These are phyloP conservation scores for Penicillium manginii DNA, from an alignment of 495 filamentous ascomycete species.

Conservation along the genomic window DNA sequence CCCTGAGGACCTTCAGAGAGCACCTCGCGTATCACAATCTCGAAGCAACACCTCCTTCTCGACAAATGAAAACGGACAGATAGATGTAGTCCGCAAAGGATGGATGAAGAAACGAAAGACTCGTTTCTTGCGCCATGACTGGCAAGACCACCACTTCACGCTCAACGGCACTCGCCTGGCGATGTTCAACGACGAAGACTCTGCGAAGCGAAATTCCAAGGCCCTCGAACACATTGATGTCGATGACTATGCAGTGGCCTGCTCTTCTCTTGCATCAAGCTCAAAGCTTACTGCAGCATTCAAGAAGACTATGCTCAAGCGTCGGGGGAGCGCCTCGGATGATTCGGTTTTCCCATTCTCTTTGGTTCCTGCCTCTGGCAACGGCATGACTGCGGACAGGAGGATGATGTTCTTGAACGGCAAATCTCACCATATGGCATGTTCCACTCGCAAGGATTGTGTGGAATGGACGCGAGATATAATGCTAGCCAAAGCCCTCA, in stretches of 20 bases:
- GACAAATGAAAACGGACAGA: background rate
- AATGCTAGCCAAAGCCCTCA: constrained; percentile 91
- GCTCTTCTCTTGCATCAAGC: constrained; percentile 70
- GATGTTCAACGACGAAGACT: constrained; percentile 72
- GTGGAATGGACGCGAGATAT: constrained; percentile 99
- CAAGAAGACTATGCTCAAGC: constrained; percentile 77
- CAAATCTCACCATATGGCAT: constrained; percentile 95
- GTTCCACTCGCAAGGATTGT: constrained; percentile 81
- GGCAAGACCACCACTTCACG: constrained; percentile 87
- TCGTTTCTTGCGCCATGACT: constrained; percentile 86
- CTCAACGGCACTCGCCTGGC: constrained; percentile 81
- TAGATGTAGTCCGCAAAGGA: constrained; percentile 67
- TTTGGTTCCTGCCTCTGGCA: constrained; percentile 71
- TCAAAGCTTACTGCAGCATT: constrained; percentile 86
- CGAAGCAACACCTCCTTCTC: constrained; percentile 22
- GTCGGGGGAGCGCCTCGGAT: constrained; percentile 49
- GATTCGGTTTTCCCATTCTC: constrained; percentile 86
- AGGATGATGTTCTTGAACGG: background rate
- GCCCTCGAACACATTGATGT: constrained; percentile 88
- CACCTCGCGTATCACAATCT: constrained; percentile 30
- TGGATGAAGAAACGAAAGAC: constrained; percentile 96
- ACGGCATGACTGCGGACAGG: constrained; percentile 26
- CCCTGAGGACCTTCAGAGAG: constrained; percentile 30
- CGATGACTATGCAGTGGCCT: constrained; percentile 93
- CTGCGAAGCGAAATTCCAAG: constrained; percentile 43